phyloP scores from a whole-genome alignment of 257 asterid genomes.

The Solanum sejunctum region DNA sequence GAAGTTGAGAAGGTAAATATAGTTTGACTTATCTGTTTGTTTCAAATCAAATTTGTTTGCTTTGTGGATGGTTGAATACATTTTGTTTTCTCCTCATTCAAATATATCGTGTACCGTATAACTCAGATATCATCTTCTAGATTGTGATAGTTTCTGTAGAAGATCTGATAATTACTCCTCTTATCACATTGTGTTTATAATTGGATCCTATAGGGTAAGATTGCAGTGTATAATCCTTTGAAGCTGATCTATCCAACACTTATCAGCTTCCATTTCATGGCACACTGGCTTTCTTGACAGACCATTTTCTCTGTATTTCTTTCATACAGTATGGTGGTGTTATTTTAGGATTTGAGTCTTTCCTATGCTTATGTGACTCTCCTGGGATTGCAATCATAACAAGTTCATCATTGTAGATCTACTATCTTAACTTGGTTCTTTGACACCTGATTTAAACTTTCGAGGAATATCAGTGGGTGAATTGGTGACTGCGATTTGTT shows the following conservation, averaged over 20 bases:
- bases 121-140: background rate
- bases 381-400: background rate
- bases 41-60: background rate
- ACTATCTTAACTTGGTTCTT: background rate
- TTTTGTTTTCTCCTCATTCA: background rate
- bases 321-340: background rate
- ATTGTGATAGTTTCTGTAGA: background rate
- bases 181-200: background rate
- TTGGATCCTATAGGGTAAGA: background rate
- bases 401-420: background rate
- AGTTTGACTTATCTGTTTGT: background rate
- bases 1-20: constrained; percentile 61
- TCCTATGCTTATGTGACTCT: background rate
- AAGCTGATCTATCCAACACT: background rate
- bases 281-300: background rate
- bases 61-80: background rate
- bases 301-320: background rate
- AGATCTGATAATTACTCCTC: background rate
- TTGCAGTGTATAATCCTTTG: background rate
- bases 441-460: background rate
- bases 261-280: background rate
- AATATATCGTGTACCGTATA: background rate
- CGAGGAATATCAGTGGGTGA: background rate
- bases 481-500: background rate
- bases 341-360: background rate